Percentiles rank a stretch among this genome's conserved stretches.
Conservation (phyloP, 345 rosid genomes). For the Citrus hindsii region DNA sequence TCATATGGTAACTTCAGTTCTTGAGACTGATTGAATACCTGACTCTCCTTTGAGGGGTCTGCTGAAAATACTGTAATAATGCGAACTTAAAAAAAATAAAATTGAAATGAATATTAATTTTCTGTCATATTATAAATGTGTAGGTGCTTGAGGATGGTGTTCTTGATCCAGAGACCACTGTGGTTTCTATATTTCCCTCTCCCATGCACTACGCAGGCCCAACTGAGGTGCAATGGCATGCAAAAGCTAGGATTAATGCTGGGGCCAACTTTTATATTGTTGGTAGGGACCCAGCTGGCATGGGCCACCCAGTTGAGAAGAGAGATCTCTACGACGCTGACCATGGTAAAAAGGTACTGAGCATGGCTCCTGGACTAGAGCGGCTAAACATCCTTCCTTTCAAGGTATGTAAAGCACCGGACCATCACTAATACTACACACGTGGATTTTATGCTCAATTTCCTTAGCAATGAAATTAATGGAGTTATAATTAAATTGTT, state of each 20-base stretch:
- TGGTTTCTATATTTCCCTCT: constrained; percentile 95
- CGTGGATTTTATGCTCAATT: neutral
- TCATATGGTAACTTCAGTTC: neutral
- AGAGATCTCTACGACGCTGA: constrained; percentile 96
- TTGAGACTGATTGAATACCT: neutral
- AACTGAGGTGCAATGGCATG: constrained; percentile 99
- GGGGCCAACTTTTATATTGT: constrained; percentile 99
- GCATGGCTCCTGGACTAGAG: constrained; percentile 98
- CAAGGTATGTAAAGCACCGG: constrained; percentile 46
- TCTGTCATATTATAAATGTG: neutral
- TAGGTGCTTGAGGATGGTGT: constrained; percentile 97
- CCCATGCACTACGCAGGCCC: constrained; percentile 99
- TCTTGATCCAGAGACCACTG: constrained; percentile 98
- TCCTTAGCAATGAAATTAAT: neutral
- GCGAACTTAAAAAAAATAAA: neutral
- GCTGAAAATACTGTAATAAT: neutral
- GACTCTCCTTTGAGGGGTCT: neutral
- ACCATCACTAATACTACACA: no score
- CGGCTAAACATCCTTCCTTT: constrained; percentile 95
- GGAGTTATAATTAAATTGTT: neutral
- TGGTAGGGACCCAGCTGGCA: constrained; percentile 99
- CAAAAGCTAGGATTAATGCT: constrained; percentile 95
- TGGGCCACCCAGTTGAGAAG: constrained; percentile 95
- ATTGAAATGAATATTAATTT: neutral
- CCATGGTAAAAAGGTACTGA: constrained; percentile 94